Percentiles rank a stretch among this genome's conserved stretches.
Conservation (phyloP, 345 rosid genomes). For the Anastatica hierochuntica region DNA sequence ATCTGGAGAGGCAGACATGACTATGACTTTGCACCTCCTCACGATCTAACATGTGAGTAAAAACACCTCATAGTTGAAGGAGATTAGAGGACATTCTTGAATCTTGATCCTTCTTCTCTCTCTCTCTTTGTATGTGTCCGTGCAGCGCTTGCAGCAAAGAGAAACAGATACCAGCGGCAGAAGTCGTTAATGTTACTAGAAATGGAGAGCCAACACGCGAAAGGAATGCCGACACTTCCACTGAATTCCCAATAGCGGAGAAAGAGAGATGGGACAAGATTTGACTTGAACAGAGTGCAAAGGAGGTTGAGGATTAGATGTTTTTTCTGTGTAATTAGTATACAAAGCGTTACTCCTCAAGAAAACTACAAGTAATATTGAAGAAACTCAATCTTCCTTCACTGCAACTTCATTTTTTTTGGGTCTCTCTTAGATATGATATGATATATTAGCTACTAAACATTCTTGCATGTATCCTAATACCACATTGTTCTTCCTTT, state of each 20-base stretch:
- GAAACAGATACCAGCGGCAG: slow-evolving; percentile 88
- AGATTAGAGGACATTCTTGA: not conserved
- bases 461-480: slow-evolving; percentile 1
- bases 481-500: slow-evolving; percentile 2
- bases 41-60: slow-evolving; percentile 77
- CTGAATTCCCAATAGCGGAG: slow-evolving; percentile 42
- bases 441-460: not conserved
- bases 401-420: not conserved
- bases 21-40: slow-evolving; percentile 89
- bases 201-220: slow-evolving; percentile 94
- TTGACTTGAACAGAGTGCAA: slow-evolving; percentile 17
- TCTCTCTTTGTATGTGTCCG: slow-evolving; percentile 11
- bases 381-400: slow-evolving; percentile 3
- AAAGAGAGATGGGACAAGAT: not conserved
- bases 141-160: slow-evolving; percentile 76
- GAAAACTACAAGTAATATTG: slow-evolving; percentile 10
- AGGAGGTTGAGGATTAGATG: slow-evolving; percentile 16
- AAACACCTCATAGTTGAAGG: not conserved
- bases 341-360: slow-evolving; percentile 20
- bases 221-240: slow-evolving; percentile 73
- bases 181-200: slow-evolving; percentile 86
- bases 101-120: not conserved
- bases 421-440: not conserved
- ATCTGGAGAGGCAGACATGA: slow-evolving; percentile 63
- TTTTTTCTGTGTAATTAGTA: slow-evolving; percentile 23